Base-by-base conservation (phyloP, 306 rosid genomes). In the Trifolium pratense region DNA sequence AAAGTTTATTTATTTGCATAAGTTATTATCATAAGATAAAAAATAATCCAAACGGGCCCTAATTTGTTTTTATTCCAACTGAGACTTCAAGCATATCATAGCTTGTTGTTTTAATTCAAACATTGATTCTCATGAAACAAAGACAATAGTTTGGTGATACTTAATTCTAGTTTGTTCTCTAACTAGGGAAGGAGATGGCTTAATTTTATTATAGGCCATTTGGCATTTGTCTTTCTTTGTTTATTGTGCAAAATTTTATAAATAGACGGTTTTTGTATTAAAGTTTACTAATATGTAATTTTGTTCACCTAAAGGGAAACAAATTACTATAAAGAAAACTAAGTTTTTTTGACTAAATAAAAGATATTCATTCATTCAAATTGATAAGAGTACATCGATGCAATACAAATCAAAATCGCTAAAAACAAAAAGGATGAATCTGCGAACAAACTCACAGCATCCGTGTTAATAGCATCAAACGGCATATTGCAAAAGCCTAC, bases 91-190 rank as follows among this genome's bases (percentile, higher is more conserved):
- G 59, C 15, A 60, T 25, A 23, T 40, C 56, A 34, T 20, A 21
- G 46, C 40, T 46, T 66, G 7, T 39, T 52, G 79, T 29, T 29
- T 29, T 26, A 58, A 58, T 58, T 58, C 14, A 58, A 36, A 58
- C 39, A 58, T 58, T 58, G 18, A 58, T 55, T 55, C 32, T 21
- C 32, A 58, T 58, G 49, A 29, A 45, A 57, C 26, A 42, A 31
- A 57, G 29, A 21, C 56, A 7, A 3, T 76, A 17, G 49, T 32
- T 14, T 12, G 23, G 49, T 67, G 58, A 9, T 23, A 53, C n/a
- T 23, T 43, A 18, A 42, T 18, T 20, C 51, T 12, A 17, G 5
- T 5, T 51, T 63, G 21, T 53, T 53, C 15, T 53, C 60, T 53
- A 53, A 29, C 31, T 53, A 11, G 23, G n/a, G 23, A 49, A 70